Evolutionary conservation across 495 filamentous ascomycete genomes (phyloP).

Genomic region (Neurospora sublineolata): DNA sequence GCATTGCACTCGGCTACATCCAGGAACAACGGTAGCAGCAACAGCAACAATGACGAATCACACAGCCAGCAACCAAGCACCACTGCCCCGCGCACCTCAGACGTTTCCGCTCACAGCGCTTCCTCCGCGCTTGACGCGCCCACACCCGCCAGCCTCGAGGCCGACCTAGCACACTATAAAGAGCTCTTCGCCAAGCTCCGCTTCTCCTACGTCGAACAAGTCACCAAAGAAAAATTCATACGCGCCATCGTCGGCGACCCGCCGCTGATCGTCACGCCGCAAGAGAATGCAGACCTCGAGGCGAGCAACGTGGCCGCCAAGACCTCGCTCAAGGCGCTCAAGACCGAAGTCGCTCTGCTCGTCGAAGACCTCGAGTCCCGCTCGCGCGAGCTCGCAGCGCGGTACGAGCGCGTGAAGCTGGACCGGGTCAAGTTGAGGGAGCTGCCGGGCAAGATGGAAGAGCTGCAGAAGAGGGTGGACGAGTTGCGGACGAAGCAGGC

Average conservation of each 20-base stretch:
- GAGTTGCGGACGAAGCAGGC: conserved; percentile 34
- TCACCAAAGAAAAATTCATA: conserved; percentile 72
- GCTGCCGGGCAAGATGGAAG: conserved; percentile 53
- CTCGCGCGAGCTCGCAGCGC: conserved; percentile 44
- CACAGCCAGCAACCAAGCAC: background rate
- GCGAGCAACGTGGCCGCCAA: conserved; percentile 59
- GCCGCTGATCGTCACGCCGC: conserved; percentile 66
- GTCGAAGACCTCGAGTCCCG: conserved; percentile 59
- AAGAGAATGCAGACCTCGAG: conserved; percentile 77
- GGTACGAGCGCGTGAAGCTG: conserved; percentile 51
- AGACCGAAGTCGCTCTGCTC: conserved; percentile 65
- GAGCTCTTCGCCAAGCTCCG: conserved; percentile 93
- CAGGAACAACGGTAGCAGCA: conserved; percentile 18
- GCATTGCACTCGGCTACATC: conserved; percentile 12
- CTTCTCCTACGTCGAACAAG: conserved; percentile 82
- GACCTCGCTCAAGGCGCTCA: conserved; percentile 60
- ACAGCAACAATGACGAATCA: conserved; percentile 24
- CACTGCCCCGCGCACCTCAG: conserved; percentile 44
- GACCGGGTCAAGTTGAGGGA: conserved; percentile 46
- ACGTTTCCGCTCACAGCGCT: conserved; percentile 39
- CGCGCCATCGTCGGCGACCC: conserved; percentile 74
- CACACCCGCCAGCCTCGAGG: conserved; percentile 65
- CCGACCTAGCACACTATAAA: conserved; percentile 81
- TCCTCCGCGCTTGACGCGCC: conserved; percentile 50
- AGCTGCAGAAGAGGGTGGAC: conserved; percentile 48